These are phyloP conservation scores for Boletus subluridellus DNA, from an alignment of 1,284 basidiomycete genomes.

Conservation along the genomic window DNA sequence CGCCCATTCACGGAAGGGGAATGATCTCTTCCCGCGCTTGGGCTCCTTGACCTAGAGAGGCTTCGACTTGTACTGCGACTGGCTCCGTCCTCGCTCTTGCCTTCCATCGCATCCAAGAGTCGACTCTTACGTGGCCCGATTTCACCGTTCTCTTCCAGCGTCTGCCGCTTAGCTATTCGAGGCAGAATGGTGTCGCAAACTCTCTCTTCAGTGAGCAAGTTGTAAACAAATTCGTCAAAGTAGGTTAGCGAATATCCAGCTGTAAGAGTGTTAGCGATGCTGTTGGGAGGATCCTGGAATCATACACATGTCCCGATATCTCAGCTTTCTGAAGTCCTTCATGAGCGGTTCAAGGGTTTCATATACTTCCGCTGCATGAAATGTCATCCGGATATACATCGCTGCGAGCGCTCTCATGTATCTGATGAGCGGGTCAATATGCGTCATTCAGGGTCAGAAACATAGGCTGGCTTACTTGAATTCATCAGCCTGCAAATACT, in stretches of 20 bases:
- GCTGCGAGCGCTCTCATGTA: constrained; percentile 92
- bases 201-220: constrained; percentile 82
- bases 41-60: constrained; percentile 30
- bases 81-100: constrained; percentile 52
- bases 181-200: constrained; percentile 97
- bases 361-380: constrained; percentile 85
- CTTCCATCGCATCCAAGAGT: constrained; percentile 79
- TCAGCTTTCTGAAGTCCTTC: constrained; percentile 90
- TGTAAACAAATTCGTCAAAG: constrained; percentile 92
- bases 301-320: constrained; percentile 76
- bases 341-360: constrained; percentile 91
- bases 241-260: constrained; percentile 80
- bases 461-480: constrained; percentile 78
- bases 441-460: background rate
- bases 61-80: constrained; percentile 34
- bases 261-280: constrained; percentile 30
- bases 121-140: constrained; percentile 79
- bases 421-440: constrained; percentile 41
- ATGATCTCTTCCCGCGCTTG: constrained; percentile 27
- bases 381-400: constrained; percentile 94
- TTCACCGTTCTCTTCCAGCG: constrained; percentile 90
- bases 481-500: constrained; percentile 92
- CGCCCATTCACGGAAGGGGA: constrained; percentile 49
- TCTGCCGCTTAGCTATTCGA: constrained; percentile 79
- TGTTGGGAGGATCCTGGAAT: constrained; percentile 10